Evolutionary conservation across 257 asterid species (phyloP).

Genomic region (Leonotis leonurus): DNA sequence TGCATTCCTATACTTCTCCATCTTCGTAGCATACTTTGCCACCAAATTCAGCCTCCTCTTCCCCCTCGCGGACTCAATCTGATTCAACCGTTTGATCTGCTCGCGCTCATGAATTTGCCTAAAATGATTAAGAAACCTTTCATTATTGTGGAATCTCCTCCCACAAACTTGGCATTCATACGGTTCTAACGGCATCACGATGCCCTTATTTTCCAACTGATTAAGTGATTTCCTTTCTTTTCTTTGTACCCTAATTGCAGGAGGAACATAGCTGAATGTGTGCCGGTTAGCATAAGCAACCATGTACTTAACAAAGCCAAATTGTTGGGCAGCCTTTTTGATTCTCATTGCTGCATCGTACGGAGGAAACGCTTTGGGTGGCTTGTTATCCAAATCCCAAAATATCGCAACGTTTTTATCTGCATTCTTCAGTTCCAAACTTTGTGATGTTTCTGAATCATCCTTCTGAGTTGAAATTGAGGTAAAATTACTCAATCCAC

Average conservation of each 20-base stretch:
- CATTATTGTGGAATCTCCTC: slow-evolving; percentile 62
- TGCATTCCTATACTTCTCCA: slow-evolving; percentile 78
- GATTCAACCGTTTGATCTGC: slow-evolving; percentile 65
- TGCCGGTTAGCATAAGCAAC: slow-evolving; percentile 75
- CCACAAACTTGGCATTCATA: slow-evolving; percentile 79
- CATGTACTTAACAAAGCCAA: slow-evolving; percentile 69
- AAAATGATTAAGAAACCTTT: slow-evolving; percentile 65
- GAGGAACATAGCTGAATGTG: slow-evolving; percentile 70
- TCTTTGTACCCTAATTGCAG: slow-evolving; percentile 43
- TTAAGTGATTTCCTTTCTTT: slow-evolving; percentile 45
- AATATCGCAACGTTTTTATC: slow-evolving; percentile 60
- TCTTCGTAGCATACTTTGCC: slow-evolving; percentile 63
- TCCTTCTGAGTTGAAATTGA: slow-evolving; percentile 19
- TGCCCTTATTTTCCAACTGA: slow-evolving; percentile 47
- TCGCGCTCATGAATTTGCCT: slow-evolving; percentile 81
- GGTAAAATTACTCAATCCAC: slow-evolving; percentile 25
- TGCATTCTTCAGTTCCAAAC: slow-evolving; percentile 23
- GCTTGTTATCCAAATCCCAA: slow-evolving; percentile 95
- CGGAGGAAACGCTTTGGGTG: slow-evolving; percentile 67
- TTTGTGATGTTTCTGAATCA: slow-evolving; percentile 17
- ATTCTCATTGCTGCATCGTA: slow-evolving; percentile 71
- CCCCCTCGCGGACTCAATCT: slow-evolving; percentile 81
- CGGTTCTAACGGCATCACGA: slow-evolving; percentile 49
- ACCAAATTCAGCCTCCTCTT: slow-evolving; percentile 68
- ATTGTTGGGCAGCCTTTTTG: slow-evolving; percentile 52